Evolutionary conservation across 2,329 filamentous ascomycete genomes (phyloP), one percentile per base, ranked within the genome.

Genomic region (Pestalotiopsis sp.): DNA sequence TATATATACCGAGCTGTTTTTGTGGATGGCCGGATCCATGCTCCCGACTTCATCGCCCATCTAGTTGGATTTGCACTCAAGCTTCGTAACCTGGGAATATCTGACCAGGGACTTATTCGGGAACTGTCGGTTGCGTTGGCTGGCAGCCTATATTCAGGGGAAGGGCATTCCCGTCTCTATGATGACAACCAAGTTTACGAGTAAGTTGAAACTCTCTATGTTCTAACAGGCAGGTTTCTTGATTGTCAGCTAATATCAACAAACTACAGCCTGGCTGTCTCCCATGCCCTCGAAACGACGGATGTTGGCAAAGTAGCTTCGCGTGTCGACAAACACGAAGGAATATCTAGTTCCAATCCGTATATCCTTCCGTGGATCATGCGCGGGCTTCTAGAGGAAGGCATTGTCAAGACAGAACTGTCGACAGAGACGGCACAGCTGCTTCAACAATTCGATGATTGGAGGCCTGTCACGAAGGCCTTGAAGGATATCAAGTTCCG

Each of bases 1-100:
- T 95, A 98, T 79, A 95, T 98, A 69, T 97, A 94, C 78, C 91
- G 96, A 36, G 93, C 95, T n/a, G 94, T 97, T 17, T 98, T 98
- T 77, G 93, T 99, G 66, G 95, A 99, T 79, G 93, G 95, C 31
- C 91, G 95, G 69, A 87, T 98, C 41, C 95, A 98, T 78, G 92
- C 95, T 0, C 94, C 95, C 2, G 95, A 97, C 79, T 99, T 99
- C 76, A 91, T 99, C 64, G 93, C 94, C 2, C 93, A 97, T 76
- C 88, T 99, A 2, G 92, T 99, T 59, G 95, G 94, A 61, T 98
- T 99, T 78, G 92, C 93, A 0, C 88, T 98, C 72, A 98, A 98
- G 76, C 86, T 99, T 11, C 93, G 96, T 66, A 99, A 99, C 77
- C 88, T 98, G 1, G 96, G 96, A 41, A 88, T 98, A 27, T 92